Evolutionary conservation across 768 basidiomycete genomes (phyloP).

Genomic region (Saitozyma podzolica): DNA sequence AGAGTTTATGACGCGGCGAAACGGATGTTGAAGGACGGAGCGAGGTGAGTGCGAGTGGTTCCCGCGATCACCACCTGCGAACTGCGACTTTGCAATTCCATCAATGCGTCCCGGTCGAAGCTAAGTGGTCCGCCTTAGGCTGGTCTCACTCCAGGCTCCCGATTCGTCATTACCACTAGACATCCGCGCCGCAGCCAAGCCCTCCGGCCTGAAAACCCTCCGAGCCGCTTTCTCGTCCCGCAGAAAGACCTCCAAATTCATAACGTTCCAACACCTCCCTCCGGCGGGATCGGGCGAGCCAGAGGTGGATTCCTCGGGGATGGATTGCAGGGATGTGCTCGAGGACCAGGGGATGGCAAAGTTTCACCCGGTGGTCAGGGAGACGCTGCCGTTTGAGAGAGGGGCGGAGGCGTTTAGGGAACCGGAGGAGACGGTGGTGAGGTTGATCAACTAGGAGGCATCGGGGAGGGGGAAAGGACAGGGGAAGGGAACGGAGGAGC

Average conservation of each 20-base stretch:
- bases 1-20: slow-evolving; percentile 75
- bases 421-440: not conserved
- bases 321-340: slow-evolving; percentile 47
- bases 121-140: slow-evolving; percentile 39
- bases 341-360: slow-evolving; percentile 41
- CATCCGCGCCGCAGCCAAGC: slow-evolving; percentile 12
- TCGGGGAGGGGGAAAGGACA: no score
- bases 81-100: not conserved
- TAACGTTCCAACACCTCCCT: slow-evolving; percentile 35
- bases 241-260: slow-evolving; percentile 44
- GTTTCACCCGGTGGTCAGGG: slow-evolving; percentile 33
- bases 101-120: slow-evolving; percentile 30
- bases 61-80: slow-evolving; percentile 1
- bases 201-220: slow-evolving; percentile 37
- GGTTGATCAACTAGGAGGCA: no score
- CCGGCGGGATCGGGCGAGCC: slow-evolving; percentile 42
- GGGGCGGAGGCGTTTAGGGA: slow-evolving; percentile 41
- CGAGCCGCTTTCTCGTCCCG: slow-evolving; percentile 40
- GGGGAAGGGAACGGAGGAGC: no score
- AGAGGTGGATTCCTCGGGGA: slow-evolving; percentile 47
- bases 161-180: slow-evolving; percentile 7
- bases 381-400: slow-evolving; percentile 41
- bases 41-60: slow-evolving; percentile 43
- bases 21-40: slow-evolving; percentile 58
- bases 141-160: slow-evolving; percentile 6